phyloP scores from a whole-genome alignment of 306 rosid genomes.

The Parietaria judaica region DNA sequence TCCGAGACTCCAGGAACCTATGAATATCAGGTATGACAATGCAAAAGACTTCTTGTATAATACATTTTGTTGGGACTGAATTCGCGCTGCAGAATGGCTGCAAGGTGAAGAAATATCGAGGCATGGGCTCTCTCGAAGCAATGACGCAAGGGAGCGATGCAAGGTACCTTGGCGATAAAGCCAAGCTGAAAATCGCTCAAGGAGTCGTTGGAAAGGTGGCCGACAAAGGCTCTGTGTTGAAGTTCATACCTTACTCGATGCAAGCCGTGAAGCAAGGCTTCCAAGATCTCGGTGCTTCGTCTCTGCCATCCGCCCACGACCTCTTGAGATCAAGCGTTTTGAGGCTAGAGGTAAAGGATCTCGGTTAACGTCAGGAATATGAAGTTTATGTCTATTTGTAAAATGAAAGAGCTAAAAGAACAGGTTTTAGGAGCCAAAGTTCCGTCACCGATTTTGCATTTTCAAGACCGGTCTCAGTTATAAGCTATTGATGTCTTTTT shows the following conservation, averaged over 20 bases:
- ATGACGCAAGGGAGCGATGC: conserved; percentile 96
- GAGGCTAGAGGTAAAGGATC: conserved; percentile 72
- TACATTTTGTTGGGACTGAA: not conserved
- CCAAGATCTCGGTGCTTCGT: conserved; percentile 91
- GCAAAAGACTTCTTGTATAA: too few species aligned
- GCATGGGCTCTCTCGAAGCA: conserved; percentile 98
- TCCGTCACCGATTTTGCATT: not conserved
- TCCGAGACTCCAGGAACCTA: conserved; percentile 84
- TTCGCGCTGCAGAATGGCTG: conserved; percentile 50
- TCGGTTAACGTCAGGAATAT: not conserved
- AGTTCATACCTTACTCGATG: conserved; percentile 82
- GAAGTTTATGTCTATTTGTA: too few species aligned
- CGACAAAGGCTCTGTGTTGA: conserved; percentile 87
- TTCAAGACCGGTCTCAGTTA: too few species aligned
- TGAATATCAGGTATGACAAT: conserved; percentile 47
- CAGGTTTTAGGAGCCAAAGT: not conserved
- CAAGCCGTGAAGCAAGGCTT: conserved; percentile 98
- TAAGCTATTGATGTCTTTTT: conserved; percentile 7
- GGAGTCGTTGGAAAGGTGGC: conserved; percentile 95
- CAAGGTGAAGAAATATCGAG: conserved; percentile 73
- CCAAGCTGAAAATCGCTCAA: conserved; percentile 86
- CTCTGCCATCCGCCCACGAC: conserved; percentile 79
- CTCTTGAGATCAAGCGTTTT: conserved; percentile 58
- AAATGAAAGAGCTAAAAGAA: too few species aligned
- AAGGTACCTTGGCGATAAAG: conserved; percentile 79